These are phyloP conservation scores for Oxytropis ochrocephala DNA, from an alignment of 306 rosid genomes.

Conservation along the genomic window DNA sequence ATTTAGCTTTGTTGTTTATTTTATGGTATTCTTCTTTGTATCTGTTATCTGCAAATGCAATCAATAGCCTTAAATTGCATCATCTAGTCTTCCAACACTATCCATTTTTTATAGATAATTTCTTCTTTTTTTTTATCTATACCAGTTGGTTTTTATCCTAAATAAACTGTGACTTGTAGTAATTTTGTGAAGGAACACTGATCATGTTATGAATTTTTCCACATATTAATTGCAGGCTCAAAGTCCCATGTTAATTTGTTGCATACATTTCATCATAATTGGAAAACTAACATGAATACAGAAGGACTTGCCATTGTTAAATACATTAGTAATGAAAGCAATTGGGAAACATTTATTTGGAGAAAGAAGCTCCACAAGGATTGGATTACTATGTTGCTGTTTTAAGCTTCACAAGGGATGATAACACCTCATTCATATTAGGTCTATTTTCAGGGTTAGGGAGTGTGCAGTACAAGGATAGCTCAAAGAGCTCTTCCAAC, in stretches of 20 bases:
- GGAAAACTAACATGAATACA: background rate
- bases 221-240: background rate
- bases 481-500: constrained; percentile 43
- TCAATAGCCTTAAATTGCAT: background rate
- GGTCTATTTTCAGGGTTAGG: constrained; percentile 61
- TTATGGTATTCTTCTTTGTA: background rate
- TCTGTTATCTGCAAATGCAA: constrained; percentile 1
- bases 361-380: background rate
- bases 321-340: background rate
- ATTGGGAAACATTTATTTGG: background rate
- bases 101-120: background rate
- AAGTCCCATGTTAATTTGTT: background rate
- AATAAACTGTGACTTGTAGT: too few relatives aligned
- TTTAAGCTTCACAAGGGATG: constrained; percentile 45
- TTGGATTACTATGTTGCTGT: constrained; percentile 6
- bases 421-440: constrained; percentile 46
- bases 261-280: background rate
- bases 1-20: background rate
- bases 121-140: too few relatives aligned
- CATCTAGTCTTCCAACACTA: background rate
- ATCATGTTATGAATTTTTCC: background rate
- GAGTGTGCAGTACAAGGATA: constrained; percentile 60
- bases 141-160: too few relatives aligned
- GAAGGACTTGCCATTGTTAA: background rate
- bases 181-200: background rate